Percentiles rank a stretch among this genome's conserved stretches.
These are phyloP conservation scores for Malbranchea zuffiana DNA, from an alignment of 2,329 filamentous ascomycete species.

Conservation along the genomic window DNA sequence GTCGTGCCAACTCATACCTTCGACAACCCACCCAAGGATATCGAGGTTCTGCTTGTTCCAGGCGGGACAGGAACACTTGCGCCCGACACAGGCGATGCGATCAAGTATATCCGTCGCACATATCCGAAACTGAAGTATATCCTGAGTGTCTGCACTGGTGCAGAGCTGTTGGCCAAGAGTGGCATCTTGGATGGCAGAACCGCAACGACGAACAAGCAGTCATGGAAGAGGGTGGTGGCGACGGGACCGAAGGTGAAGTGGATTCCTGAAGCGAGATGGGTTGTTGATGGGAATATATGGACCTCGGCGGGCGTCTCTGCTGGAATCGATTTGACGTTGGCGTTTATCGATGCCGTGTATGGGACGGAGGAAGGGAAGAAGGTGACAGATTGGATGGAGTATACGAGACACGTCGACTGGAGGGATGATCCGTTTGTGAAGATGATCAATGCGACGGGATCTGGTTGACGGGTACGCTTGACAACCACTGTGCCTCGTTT, in stretches of 20 bases:
- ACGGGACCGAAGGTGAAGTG: constrained; percentile 46
- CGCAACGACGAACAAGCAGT: constrained; percentile 57
- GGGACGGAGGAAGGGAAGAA: constrained; percentile 41
- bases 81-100: constrained; percentile 28
- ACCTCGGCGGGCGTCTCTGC: constrained; percentile 53
- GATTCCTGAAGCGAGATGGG: constrained; percentile 53
- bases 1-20: constrained; percentile 47
- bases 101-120: constrained; percentile 37
- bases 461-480: too few relatives aligned
- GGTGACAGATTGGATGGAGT: constrained; percentile 47
- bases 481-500: too few relatives aligned
- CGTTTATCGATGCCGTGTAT: constrained; percentile 45
- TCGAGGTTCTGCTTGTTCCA: constrained; percentile 57
- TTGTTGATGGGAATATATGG: constrained; percentile 56
- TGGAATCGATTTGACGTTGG: constrained; percentile 51
- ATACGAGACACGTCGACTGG: constrained; percentile 45
- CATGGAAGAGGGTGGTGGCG: constrained; percentile 41
- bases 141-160: constrained; percentile 57
- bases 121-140: constrained; percentile 44
- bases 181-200: constrained; percentile 49
- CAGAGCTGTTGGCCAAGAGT: constrained; percentile 46
- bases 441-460: too few relatives aligned
- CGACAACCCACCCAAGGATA: constrained; percentile 34
- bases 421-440: constrained; percentile 49
- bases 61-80: constrained; percentile 53